Percentiles rank a stretch among this genome's conserved stretches.
These are phyloP conservation scores for Candida pseudoglaebosa DNA, from an alignment of 805 yeast genomes.

Conservation along the genomic window DNA sequence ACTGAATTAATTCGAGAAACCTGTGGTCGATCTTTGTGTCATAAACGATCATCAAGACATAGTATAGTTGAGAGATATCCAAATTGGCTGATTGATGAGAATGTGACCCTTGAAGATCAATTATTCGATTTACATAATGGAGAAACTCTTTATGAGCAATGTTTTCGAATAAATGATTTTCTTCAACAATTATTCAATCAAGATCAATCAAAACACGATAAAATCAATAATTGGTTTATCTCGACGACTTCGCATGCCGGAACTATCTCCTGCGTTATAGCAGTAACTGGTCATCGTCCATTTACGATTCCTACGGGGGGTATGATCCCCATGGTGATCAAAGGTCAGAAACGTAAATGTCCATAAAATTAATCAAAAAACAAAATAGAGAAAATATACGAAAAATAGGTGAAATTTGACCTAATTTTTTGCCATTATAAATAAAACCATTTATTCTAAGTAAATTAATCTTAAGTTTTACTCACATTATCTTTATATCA, in stretches of 20 bases:
- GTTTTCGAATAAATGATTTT: constrained; percentile 41
- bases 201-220: constrained; percentile 13
- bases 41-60: constrained; percentile 42
- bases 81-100: constrained; percentile 37
- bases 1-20: constrained; percentile 56
- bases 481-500: too few species aligned
- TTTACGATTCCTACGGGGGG: constrained; percentile 58
- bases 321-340: constrained; percentile 52
- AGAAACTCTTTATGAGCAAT: constrained; percentile 47
- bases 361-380: constrained; percentile 12
- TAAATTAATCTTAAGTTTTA: too few species aligned
- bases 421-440: too few species aligned
- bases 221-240: constrained; percentile 25
- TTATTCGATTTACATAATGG: constrained; percentile 24
- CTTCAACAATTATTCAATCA: constrained; percentile 31
- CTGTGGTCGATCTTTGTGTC: constrained; percentile 56
- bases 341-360: too few species aligned
- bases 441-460: too few species aligned
- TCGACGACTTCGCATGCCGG: constrained; percentile 62
- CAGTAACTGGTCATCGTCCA: constrained; percentile 49
- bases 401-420: not conserved
- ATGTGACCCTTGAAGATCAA: constrained; percentile 44
- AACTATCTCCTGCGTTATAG: constrained; percentile 48
- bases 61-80: constrained; percentile 32
- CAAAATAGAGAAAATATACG: not conserved